These are phyloP conservation scores for Psilocybe sp. DNA, from an alignment of 768 basidiomycete genomes.

Conservation along the genomic window DNA sequence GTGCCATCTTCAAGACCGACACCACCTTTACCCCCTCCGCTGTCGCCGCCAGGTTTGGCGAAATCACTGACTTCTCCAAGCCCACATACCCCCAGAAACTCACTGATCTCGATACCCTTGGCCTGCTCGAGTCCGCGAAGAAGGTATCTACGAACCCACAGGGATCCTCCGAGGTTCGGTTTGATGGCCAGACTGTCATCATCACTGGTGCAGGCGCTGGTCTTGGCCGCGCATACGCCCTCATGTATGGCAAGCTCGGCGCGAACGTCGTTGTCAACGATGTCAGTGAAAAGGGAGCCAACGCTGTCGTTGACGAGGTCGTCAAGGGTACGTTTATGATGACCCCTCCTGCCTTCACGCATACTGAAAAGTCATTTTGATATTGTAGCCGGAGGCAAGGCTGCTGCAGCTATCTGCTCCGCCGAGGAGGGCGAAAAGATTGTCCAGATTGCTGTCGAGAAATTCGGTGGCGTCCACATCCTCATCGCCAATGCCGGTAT, in stretches of 20 bases:
- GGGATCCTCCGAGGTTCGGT: slow-evolving; percentile 67
- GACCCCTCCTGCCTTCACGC: neutral
- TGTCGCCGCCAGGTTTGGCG: slow-evolving; percentile 42
- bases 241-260: slow-evolving; percentile 90
- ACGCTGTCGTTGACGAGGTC: slow-evolving; percentile 84
- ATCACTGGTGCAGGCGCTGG: slow-evolving; percentile 95
- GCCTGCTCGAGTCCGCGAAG: slow-evolving; percentile 62
- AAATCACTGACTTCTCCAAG: slow-evolving; percentile 77
- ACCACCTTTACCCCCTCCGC: slow-evolving; percentile 91
- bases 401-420: slow-evolving; percentile 76
- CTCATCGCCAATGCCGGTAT: slow-evolving; percentile 94
- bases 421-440: slow-evolving; percentile 91
- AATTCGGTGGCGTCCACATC: slow-evolving; percentile 85
- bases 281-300: slow-evolving; percentile 82
- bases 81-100: slow-evolving; percentile 63
- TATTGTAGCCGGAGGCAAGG: slow-evolving; percentile 80
- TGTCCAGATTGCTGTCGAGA: slow-evolving; percentile 81
- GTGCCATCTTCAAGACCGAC: slow-evolving; percentile 87
- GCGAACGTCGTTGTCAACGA: slow-evolving; percentile 98
- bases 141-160: slow-evolving; percentile 67
- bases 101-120: slow-evolving; percentile 57
- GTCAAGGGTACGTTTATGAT: slow-evolving; percentile 52
- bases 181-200: slow-evolving; percentile 87
- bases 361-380: neutral
- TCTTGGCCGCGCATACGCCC: slow-evolving; percentile 87